A percentile compares a stretch with the other conserved stretches of the same genome.
Conservation (phyloP, 2,329 filamentous ascomycete genomes). For the Hawksworthiomyces lignivorus region DNA sequence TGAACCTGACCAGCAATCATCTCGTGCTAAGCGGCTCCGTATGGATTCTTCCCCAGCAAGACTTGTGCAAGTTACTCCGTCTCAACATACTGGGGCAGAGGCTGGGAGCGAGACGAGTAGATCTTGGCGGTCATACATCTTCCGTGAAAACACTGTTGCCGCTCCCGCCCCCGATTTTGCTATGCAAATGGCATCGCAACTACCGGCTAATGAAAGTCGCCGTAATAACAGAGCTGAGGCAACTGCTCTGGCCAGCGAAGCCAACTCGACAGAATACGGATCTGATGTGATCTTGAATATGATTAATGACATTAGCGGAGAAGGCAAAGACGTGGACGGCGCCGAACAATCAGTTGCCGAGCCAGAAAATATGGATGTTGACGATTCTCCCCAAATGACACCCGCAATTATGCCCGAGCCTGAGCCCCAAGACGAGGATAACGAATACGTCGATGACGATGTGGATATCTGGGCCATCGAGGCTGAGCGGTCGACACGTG, state of each 20-base stretch:
- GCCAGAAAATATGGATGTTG: neutral
- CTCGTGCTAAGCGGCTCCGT: neutral
- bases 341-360: neutral
- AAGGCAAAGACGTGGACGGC: slow-evolving; percentile 7
- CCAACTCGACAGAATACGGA: slow-evolving; percentile 10
- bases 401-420: neutral
- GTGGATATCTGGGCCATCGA: slow-evolving; percentile 52
- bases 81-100: neutral
- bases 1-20: neutral
- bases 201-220: neutral
- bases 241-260: slow-evolving; percentile 2
- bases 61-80: neutral
- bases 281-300: slow-evolving; percentile 11
- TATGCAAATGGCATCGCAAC: slow-evolving; percentile 8
- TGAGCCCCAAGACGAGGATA: slow-evolving; percentile 19
- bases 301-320: slow-evolving; percentile 11
- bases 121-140: slow-evolving; percentile 11
- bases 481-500: slow-evolving; percentile 39
- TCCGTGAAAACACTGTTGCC: slow-evolving; percentile 12
- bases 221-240: neutral
- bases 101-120: neutral
- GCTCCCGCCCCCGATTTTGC: slow-evolving; percentile 12
- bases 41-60: neutral
- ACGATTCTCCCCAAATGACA: neutral
- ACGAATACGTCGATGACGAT: slow-evolving; percentile 41